Base-by-base conservation (phyloP, 139 green algal species). In the Coelastrella sp. region DNA sequence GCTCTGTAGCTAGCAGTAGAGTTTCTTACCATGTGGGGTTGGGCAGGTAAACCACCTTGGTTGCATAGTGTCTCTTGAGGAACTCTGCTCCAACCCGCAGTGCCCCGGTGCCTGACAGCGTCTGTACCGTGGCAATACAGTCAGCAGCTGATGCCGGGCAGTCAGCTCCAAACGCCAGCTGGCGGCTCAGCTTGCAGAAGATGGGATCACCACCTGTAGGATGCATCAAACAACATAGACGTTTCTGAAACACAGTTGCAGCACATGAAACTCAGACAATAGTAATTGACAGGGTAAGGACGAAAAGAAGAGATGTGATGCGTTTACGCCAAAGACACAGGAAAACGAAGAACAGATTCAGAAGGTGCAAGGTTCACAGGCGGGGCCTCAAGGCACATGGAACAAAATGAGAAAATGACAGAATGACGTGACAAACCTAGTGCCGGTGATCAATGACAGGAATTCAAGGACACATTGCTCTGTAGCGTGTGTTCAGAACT, bases 81-180 rank as follows among this genome's bases (percentile, higher is more conserved):
- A 98, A 97, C 85, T 94, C 94, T 0, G 90, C 94, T 13, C 93
- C 94, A 62, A 96, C 88, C 32, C 93, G 89, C 35, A 97, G 92
- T 0, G 91, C 92, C 30, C 94, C 94, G 2, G 94, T 97, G 68
- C 94, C 91, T 19, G 88, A 94, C 37, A 98, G 89, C 4, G 84
- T 85, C 89, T 98, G 95, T 37, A 98, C 82, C 7, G 91, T 96
- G 25, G 89, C 92, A 2, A 96, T 79, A 27, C 89, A 74, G 9
- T 81, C 83, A 50, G 93, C 86, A 32, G 57, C n/a, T 3, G 95
- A 50, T 2, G 89, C 88, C 0, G 48, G 23, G 78, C 82, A 88
- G 66, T 88, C 74, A 0, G 63, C 75, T 11, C 95, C 95, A 86
- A 97, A 95, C 0, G 96, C 94, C 41, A 98, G 88, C 60, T 90